phyloP scores from a whole-genome alignment of 192 early-diverging fungal genomes.

The Gaertneriomyces semiglobifer region DNA sequence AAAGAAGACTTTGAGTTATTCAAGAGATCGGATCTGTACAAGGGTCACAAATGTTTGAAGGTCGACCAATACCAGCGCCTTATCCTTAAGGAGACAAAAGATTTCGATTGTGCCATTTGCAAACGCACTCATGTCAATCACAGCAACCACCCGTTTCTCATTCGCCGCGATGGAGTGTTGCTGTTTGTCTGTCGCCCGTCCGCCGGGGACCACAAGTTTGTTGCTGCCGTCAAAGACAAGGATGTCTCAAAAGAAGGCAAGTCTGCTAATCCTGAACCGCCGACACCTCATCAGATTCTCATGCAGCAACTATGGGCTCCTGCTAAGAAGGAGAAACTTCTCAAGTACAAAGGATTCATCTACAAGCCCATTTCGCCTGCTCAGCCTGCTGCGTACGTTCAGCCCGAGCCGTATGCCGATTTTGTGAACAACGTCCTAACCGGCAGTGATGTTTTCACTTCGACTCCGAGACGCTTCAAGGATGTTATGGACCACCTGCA shows the following conservation, averaged over 20 bases:
- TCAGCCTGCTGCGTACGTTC: too few relatives aligned
- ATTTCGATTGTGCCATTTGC: conserved; percentile 4
- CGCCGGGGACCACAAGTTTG: conserved; percentile 8
- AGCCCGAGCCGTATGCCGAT: background rate
- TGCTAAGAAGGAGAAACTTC: background rate
- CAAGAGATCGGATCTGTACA: conserved; percentile 5
- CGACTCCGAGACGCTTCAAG: conserved; percentile 8
- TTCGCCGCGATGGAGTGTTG: background rate
- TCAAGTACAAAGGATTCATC: conserved; percentile 2
- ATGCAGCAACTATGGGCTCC: conserved; percentile 9
- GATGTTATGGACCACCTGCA: conserved; percentile 13
- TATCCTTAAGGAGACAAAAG: background rate
- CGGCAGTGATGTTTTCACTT: background rate
- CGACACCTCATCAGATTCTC: conserved; percentile 6
- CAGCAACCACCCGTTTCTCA: conserved; percentile 2
- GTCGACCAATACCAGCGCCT: conserved; percentile 15
- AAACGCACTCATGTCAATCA: background rate
- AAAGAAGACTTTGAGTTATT: conserved; percentile 19
- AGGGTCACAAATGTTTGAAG: background rate
- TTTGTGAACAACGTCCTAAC: conserved; percentile 11
- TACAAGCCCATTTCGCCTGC: too few relatives aligned
- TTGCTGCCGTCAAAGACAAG: too few relatives aligned
- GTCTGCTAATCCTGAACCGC: too few relatives aligned
- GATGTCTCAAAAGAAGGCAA: too few relatives aligned
- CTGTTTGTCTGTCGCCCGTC: conserved; percentile 5